Evolutionary conservation across 169 alveolate species (phyloP).

Genomic region (Prorocentrum cordatum): DNA sequence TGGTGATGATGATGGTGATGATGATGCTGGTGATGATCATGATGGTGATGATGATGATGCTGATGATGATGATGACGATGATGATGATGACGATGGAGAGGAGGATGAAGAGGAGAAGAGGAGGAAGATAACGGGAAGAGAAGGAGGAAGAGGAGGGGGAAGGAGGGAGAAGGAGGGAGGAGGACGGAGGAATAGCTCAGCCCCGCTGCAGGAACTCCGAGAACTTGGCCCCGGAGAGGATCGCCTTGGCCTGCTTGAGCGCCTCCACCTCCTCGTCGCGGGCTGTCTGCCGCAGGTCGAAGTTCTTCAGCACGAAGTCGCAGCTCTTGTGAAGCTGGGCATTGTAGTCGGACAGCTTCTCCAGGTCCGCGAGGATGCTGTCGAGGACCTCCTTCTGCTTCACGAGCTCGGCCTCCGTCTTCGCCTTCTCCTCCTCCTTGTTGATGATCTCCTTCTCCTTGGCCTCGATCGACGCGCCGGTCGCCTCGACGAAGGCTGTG

Average conservation of each 20-base stretch:
- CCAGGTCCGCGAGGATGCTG: neutral
- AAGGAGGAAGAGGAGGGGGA: no score
- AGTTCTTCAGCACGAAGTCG: slow-evolving; percentile 46
- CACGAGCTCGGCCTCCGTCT: neutral
- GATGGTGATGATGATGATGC: no score
- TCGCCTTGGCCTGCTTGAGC: slow-evolving; percentile 62
- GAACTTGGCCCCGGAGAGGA: slow-evolving; percentile 40
- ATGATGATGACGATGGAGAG: no score
- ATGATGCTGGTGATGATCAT: no score
- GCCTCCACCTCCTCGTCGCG: slow-evolving; percentile 55
- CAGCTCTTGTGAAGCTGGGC: slow-evolving; percentile 7
- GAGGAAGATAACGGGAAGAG: no score
- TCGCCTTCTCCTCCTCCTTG: neutral
- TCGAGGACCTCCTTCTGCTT: neutral
- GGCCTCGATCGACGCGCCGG: neutral
- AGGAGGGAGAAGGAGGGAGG: no score
- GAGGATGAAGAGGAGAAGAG: no score
- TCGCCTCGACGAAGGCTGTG: neutral
- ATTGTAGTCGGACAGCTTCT: neutral
- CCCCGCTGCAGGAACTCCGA: no score
- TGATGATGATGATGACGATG: no score
- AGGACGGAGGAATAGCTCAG: no score
- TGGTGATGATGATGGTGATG: no score
- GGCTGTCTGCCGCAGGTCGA: slow-evolving; percentile 46
- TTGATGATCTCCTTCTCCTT: neutral